These are phyloP conservation scores for Microcyclospora tardicrescens DNA, from an alignment of 2,329 filamentous ascomycete genomes.

Conservation along the genomic window DNA sequence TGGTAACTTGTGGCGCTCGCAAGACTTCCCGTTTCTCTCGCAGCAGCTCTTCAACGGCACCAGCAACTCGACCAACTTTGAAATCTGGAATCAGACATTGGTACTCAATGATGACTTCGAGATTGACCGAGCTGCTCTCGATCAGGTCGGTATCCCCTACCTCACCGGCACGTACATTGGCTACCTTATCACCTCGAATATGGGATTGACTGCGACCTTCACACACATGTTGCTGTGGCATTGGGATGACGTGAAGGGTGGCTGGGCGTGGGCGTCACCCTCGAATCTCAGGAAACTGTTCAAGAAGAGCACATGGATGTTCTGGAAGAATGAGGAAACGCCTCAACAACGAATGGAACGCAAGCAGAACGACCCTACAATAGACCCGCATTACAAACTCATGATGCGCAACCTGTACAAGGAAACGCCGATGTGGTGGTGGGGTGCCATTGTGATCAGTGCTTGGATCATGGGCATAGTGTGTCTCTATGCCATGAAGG, in stretches of 20 bases:
- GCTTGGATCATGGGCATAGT: conserved; percentile 14
- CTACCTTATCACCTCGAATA: conserved; percentile 33
- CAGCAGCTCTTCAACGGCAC: conserved; percentile 28
- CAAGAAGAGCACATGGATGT: conserved; percentile 11
- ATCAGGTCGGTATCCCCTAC: conserved; percentile 28
- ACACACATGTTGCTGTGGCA: conserved; percentile 27
- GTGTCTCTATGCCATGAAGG: conserved; percentile 16
- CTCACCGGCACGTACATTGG: conserved; percentile 27
- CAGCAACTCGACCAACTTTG: conserved; percentile 26
- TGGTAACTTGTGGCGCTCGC: conserved; percentile 29
- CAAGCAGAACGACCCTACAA: conserved; percentile 12
- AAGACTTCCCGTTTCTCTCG: conserved; percentile 32
- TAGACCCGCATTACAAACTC: conserved; percentile 23
- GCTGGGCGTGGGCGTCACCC: conserved; percentile 20
- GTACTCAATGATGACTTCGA: conserved; percentile 29
- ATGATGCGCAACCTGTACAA: conserved; percentile 19
- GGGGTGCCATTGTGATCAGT: conserved; percentile 10
- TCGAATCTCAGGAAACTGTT: conserved; percentile 13
- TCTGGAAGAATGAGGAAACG: conserved; percentile 16
- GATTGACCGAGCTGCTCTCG: conserved; percentile 26
- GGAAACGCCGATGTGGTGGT: conserved; percentile 23
- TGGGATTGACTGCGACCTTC: conserved; percentile 36
- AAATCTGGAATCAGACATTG: conserved; percentile 31
- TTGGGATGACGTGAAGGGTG: conserved; percentile 25
- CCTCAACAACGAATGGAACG: conserved; percentile 11